These are phyloP conservation scores for Ceratocystis alfenasii DNA, from an alignment of 2,329 filamentous ascomycete genomes.

Conservation along the genomic window DNA sequence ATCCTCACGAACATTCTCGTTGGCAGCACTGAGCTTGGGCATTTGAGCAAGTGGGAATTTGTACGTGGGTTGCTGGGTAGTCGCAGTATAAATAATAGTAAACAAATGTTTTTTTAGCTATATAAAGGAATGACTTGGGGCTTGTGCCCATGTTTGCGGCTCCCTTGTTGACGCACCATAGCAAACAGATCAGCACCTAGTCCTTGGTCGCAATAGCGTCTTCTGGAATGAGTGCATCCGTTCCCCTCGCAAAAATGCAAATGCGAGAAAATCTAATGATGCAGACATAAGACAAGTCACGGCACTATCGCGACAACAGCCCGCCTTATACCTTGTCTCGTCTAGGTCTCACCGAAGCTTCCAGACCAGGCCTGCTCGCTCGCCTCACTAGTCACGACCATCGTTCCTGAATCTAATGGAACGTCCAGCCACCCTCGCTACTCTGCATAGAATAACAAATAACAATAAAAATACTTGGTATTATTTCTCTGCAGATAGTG, in stretches of 20 bases:
- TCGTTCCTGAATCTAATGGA: neutral
- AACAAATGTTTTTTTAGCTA: too few relatives aligned
- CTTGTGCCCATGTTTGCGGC: too few relatives aligned
- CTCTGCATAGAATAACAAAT: neutral
- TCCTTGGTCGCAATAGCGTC: neutral
- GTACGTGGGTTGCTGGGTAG: neutral
- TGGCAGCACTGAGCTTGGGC: neutral
- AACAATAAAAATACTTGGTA: neutral
- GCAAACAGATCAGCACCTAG: too few relatives aligned
- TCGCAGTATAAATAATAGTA: neutral
- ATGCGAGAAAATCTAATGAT: neutral
- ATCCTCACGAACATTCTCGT: constrained; percentile 6
- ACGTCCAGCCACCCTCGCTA: neutral
- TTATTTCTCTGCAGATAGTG: constrained; percentile 7
- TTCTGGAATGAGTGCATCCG: neutral
- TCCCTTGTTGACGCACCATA: too few relatives aligned
- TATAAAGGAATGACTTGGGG: too few relatives aligned
- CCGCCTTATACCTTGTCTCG: neutral
- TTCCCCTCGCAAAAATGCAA: neutral
- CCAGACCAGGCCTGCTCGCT: neutral
- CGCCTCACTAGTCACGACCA: too few relatives aligned
- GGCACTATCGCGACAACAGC: neutral
- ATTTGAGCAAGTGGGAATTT: neutral
- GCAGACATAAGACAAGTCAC: neutral
- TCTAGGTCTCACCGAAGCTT: neutral